These are phyloP conservation scores for Verbena officinalis DNA, from an alignment of 257 asterid genomes.

Conservation along the genomic window DNA sequence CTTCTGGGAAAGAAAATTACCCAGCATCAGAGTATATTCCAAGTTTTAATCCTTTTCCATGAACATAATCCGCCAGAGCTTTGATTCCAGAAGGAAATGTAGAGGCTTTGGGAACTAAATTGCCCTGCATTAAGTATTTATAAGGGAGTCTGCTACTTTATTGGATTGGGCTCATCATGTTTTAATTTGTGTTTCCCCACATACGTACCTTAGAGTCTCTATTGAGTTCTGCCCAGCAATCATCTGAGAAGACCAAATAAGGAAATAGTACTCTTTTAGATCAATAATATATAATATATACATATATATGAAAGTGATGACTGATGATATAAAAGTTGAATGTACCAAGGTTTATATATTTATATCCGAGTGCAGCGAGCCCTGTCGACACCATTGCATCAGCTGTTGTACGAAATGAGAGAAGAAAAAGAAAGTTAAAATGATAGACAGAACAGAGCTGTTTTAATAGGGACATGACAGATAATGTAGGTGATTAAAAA, in stretches of 20 bases:
- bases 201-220: conserved; percentile 64
- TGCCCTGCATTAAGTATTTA: conserved; percentile 49
- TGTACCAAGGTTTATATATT: conserved; percentile 68
- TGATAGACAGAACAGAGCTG: background rate
- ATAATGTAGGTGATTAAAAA: background rate
- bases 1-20: conserved; percentile 30
- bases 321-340: background rate
- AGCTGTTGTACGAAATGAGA: conserved; percentile 41
- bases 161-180: no score
- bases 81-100: conserved; percentile 91
- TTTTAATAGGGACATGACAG: background rate
- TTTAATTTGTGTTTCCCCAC: no score
- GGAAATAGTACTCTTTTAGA: no score
- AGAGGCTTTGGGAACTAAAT: conserved; percentile 62
- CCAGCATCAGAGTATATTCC: conserved; percentile 94
- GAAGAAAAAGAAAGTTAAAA: background rate
- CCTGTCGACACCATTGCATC: conserved; percentile 82
- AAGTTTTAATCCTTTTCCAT: conserved; percentile 77
- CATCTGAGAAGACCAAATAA: conserved; percentile 54
- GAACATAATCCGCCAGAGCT: conserved; percentile 89
- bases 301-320: no score
- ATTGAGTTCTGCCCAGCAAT: conserved; percentile 91
- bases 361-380: conserved; percentile 69
- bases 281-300: background rate
- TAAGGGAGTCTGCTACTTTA: background rate